These are phyloP conservation scores for Cardiosporidium cionae DNA, from an alignment of 169 alveolate species.

Conservation along the genomic window DNA sequence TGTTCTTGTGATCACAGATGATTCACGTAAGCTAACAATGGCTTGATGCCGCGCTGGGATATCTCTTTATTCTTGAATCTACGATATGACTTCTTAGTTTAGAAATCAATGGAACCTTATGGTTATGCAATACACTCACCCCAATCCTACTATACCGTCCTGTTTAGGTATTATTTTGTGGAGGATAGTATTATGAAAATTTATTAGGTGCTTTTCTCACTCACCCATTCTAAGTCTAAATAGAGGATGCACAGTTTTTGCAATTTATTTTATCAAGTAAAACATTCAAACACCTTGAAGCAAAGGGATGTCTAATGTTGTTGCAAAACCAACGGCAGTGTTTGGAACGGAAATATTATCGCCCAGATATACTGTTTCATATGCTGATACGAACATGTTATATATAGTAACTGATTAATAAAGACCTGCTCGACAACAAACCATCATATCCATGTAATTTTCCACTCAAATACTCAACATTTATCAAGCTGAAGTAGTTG, in stretches of 20 bases:
- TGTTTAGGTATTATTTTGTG: background rate
- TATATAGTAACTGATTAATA: no score
- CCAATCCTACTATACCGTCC: conserved; percentile 44
- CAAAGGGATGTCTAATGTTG: conserved; percentile 31
- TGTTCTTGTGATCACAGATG: background rate
- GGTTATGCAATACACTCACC: background rate
- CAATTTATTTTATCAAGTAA: background rate
- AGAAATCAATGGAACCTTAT: background rate
- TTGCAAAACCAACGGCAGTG: conserved; percentile 29
- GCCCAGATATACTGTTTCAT: conserved; percentile 28
- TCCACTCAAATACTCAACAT: conserved; percentile 41
- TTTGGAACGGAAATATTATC: conserved; percentile 24
- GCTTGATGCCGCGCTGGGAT: conserved; percentile 14
- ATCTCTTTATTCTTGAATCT: conserved; percentile 33
- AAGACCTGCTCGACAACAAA: background rate
- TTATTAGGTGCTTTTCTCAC: background rate
- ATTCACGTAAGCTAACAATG: conserved; percentile 17
- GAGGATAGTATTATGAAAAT: background rate
- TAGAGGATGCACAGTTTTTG: background rate
- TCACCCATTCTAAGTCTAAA: background rate
- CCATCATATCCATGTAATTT: conserved; percentile 33
- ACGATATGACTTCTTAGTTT: background rate
- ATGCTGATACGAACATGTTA: background rate
- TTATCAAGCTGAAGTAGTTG: conserved; percentile 12
- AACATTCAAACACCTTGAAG: conserved; percentile 10